Conservation (phyloP, 1,139 yeast genomes). For the Suhomyces wounanorum region DNA sequence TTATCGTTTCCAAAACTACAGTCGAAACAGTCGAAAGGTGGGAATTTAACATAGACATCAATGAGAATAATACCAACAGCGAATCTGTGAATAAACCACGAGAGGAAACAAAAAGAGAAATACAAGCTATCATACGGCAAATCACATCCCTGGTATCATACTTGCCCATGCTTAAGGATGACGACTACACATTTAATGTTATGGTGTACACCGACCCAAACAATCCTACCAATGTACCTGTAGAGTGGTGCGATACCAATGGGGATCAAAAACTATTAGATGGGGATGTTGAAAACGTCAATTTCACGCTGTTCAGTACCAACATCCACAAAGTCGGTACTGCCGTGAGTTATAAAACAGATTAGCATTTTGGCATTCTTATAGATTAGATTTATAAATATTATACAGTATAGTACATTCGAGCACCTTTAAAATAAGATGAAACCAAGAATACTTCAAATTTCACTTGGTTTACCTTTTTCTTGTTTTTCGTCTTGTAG, state of each 20-base stretch:
- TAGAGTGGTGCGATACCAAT: constrained; percentile 81
- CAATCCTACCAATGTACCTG: constrained; percentile 63
- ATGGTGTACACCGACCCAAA: constrained; percentile 80
- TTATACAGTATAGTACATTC: constrained; percentile 5
- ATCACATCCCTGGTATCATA: constrained; percentile 88
- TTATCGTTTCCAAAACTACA: constrained; percentile 65
- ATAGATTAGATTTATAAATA: not conserved
- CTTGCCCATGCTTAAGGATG: constrained; percentile 70
- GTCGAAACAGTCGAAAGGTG: constrained; percentile 79
- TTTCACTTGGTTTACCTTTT: not conserved
- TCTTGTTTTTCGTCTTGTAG: not conserved
- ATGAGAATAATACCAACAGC: constrained; percentile 13
- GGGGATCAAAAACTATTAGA: constrained; percentile 58
- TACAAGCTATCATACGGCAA: constrained; percentile 84
- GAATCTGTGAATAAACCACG: constrained; percentile 32
- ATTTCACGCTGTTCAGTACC: constrained; percentile 70
- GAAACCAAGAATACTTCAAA: not conserved
- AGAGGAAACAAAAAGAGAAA: constrained; percentile 66
- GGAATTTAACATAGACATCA: constrained; percentile 71
- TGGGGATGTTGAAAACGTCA: constrained; percentile 64
- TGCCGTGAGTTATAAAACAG: constrained; percentile 64
- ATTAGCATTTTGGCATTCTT: constrained; percentile 10
- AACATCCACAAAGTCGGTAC: constrained; percentile 73
- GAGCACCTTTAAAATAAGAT: not conserved
- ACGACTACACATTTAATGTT: constrained; percentile 79